A percentile compares a stretch with the other conserved stretches of the same genome.
Evolutionary conservation across 1,284 basidiomycete genomes (phyloP).

Genomic region (Malassezia brasiliensis): DNA sequence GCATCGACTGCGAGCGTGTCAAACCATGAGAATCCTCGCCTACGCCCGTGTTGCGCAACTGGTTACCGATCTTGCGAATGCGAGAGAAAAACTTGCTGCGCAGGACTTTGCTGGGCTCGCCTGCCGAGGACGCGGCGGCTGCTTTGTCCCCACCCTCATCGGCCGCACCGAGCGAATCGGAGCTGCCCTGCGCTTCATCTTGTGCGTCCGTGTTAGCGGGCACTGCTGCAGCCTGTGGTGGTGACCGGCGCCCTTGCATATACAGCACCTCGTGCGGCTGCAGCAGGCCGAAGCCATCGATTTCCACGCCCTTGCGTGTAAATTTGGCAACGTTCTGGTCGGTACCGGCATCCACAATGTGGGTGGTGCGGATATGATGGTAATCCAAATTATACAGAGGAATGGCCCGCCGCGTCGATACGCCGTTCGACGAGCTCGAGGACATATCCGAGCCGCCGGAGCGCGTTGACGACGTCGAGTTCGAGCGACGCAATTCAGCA

Average conservation of each 20-base stretch:
- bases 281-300: conserved; percentile 47
- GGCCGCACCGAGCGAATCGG: background rate
- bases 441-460: background rate
- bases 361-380: conserved; percentile 84
- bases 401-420: conserved; percentile 59
- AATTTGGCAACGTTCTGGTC: conserved; percentile 90
- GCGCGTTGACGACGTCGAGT: conserved; percentile 19
- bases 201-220: conserved; percentile 23
- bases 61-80: background rate
- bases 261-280: conserved; percentile 38
- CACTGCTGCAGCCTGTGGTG: conserved; percentile 34
- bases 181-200: background rate
- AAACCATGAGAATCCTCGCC: background rate
- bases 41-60: background rate
- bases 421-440: conserved; percentile 4
- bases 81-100: background rate
- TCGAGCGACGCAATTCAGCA: conserved; percentile 6
- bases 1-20: background rate
- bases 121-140: background rate
- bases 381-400: conserved; percentile 87
- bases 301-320: conserved; percentile 59
- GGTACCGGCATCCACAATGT: conserved; percentile 81
- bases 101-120: background rate
- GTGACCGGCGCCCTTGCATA: background rate
- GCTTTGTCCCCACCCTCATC: background rate